Evolutionary conservation across 768 basidiomycete genomes (phyloP).

Genomic region (Lactifluus echinatus): DNA sequence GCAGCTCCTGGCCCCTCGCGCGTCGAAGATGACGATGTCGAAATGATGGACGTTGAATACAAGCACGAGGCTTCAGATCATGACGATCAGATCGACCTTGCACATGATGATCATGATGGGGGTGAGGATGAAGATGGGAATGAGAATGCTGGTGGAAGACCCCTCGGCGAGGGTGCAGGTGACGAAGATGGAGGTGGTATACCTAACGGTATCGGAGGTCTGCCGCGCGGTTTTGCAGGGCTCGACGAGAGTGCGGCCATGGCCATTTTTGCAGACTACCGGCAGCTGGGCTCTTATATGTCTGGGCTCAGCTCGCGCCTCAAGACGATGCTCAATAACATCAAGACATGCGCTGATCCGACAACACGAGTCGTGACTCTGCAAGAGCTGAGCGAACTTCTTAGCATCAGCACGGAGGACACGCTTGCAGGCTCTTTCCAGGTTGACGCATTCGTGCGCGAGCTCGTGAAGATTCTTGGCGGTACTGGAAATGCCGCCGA

Average conservation of each 20-base stretch:
- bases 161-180: slow-evolving; percentile 26
- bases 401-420: slow-evolving; percentile 96
- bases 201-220: slow-evolving; percentile 23
- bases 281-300: slow-evolving; percentile 89
- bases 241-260: slow-evolving; percentile 65
- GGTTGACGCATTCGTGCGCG: slow-evolving; percentile 84
- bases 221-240: slow-evolving; percentile 19
- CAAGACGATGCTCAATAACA: slow-evolving; percentile 84
- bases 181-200: slow-evolving; percentile 31
- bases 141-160: slow-evolving; percentile 32
- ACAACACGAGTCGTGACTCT: slow-evolving; percentile 82
- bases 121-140: slow-evolving; percentile 42
- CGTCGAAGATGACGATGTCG: slow-evolving; percentile 61
- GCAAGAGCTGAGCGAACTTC: slow-evolving; percentile 89
- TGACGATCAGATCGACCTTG: slow-evolving; percentile 37
- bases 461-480: slow-evolving; percentile 85
- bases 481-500: slow-evolving; percentile 63
- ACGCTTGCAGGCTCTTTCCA: slow-evolving; percentile 95
- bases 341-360: slow-evolving; percentile 76
- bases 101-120: slow-evolving; percentile 40
- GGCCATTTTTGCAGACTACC: slow-evolving; percentile 81
- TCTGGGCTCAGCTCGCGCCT: slow-evolving; percentile 78
- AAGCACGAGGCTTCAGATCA: slow-evolving; percentile 40
- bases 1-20: slow-evolving; percentile 55
- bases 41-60: slow-evolving; percentile 64